Base-by-base conservation (phyloP, 2,329 filamentous ascomycete genomes). In the Chaetomiaceae sp. region DNA sequence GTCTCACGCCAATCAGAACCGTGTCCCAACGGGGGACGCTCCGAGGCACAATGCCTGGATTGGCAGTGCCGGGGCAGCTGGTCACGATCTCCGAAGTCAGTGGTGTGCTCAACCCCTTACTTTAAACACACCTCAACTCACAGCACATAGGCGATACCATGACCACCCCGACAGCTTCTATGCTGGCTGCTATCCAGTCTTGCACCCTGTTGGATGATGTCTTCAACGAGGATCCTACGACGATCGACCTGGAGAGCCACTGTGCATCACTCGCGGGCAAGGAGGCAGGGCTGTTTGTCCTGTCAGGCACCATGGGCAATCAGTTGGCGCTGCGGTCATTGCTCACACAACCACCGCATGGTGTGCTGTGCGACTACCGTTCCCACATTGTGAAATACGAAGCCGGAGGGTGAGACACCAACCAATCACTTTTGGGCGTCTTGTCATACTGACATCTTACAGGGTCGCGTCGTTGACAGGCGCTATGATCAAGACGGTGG, bases 271-370 rank as follows among this genome's bases (percentile, higher is more conserved):
- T 94, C 3, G 79, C 87, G 1, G 80, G 80, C 56, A 89, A 94
- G 57, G 83, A 89, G 58, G 81, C 80, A 7, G 85, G 79, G 0
- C 72, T 96, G 4, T 82, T 95, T 44, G 87, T 95, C 45, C 74
- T 94, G 49, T 93, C 87, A 0, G 91, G 91, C 3, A 95, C 90
- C 4, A 95, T 95, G 89, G 89, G 88, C 33, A 96, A 96, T 67
- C 89, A 95, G 64, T 72, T 96, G 15, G 83, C 85, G 0, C 74
- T 95, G 34, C 81, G 90, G 32, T 76, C 86, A 1, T 84, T 93
- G 49, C 74, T 96, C 12, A 76, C 73, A 1, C 84, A 87, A 50
- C 89, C 90, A 12, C 91, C 91, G 0, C 81, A 95, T 62, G 78
- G 78, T 7, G 78, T 96, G 5, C 69, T 96, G 8, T 88, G 85